A percentile compares a stretch with the other conserved stretches of the same genome.
These are phyloP conservation scores for Aspergillus nidulans DNA, from an alignment of 495 filamentous ascomycete genomes.

Conservation along the genomic window DNA sequence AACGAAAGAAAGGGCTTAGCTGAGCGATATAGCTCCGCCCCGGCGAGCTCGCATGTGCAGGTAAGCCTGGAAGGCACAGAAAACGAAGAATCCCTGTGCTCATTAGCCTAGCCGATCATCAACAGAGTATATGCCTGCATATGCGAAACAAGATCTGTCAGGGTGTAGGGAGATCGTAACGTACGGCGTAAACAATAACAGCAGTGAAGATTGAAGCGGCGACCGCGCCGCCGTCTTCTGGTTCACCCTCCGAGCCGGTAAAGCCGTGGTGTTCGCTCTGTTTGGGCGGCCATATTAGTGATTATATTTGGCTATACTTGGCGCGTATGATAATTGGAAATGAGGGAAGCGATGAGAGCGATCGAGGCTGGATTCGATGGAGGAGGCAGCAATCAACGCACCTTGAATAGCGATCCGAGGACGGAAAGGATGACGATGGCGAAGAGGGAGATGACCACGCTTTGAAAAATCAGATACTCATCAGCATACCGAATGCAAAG, in stretches of 20 bases:
- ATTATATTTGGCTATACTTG: neutral
- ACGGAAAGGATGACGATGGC: constrained; percentile 83
- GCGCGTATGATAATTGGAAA: neutral
- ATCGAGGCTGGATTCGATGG: neutral
- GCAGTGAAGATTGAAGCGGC: constrained; percentile 79
- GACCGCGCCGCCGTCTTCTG: constrained; percentile 67
- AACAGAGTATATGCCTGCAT: neutral
- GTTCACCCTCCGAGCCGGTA: constrained; percentile 70
- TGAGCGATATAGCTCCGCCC: constrained; percentile 76
- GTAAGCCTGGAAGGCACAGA: constrained; percentile 81
- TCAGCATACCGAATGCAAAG: neutral
- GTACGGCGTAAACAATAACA: constrained; percentile 79
- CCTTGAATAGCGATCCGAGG: constrained; percentile 74
- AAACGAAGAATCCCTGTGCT: constrained; percentile 79
- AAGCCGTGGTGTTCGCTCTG: constrained; percentile 72
- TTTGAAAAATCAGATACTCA: constrained; percentile 31
- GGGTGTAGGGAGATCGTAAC: constrained; percentile 24
- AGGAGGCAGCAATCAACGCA: constrained; percentile 28
- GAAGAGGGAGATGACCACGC: constrained; percentile 82
- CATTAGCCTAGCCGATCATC: neutral
- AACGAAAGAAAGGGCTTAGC: constrained; percentile 25
- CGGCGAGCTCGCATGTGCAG: constrained; percentile 73
- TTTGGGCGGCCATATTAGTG: neutral
- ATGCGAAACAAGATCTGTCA: neutral
- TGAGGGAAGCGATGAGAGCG: neutral